Evolutionary conservation across 1,284 basidiomycete genomes (phyloP).

Genomic region (Leccinum fuscescens): DNA sequence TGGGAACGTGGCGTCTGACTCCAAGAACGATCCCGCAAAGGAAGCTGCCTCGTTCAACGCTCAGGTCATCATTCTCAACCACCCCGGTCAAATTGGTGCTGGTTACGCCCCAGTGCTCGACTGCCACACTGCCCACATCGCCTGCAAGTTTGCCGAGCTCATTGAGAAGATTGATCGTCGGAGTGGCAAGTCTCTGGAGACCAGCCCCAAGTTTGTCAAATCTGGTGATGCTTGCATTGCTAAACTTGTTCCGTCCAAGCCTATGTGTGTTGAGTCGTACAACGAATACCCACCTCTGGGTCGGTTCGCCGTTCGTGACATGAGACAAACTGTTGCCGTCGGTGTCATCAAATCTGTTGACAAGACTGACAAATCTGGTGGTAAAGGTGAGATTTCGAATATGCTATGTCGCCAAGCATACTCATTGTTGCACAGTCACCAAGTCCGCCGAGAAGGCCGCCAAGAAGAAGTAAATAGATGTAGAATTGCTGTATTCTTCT

Average conservation of each 20-base stretch:
- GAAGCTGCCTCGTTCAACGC: constrained; percentile 99
- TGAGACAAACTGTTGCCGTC: constrained; percentile 97
- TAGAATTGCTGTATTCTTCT: constrained; percentile 54
- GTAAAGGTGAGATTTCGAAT: constrained; percentile 62
- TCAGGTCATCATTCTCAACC: constrained; percentile 99
- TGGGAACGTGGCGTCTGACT: constrained; percentile 98
- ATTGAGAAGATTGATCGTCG: constrained; percentile 99
- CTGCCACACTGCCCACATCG: constrained; percentile 99
- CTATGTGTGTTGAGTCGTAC: constrained; percentile 98
- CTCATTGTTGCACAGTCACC: constrained; percentile 58
- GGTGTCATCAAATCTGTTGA: constrained; percentile 97
- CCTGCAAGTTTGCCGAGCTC: constrained; percentile 98
- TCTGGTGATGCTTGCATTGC: constrained; percentile 95
- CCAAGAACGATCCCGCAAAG: constrained; percentile 99
- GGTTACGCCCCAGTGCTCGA: constrained; percentile 98
- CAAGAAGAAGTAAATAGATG: constrained; percentile 95
- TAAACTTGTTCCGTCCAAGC: constrained; percentile 96
- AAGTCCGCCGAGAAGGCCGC: constrained; percentile 94
- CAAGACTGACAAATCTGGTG: constrained; percentile 83
- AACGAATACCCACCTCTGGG: constrained; percentile 98
- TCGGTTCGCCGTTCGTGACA: constrained; percentile 98
- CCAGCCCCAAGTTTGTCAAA: constrained; percentile 95
- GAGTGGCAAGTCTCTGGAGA: constrained; percentile 93
- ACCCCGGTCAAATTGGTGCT: constrained; percentile 99
- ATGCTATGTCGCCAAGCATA: constrained; percentile 13